Evolutionary conservation across 768 basidiomycete genomes (phyloP), one percentile per base, ranked within the genome.

Genomic region (Hygrocybe punicea): DNA sequence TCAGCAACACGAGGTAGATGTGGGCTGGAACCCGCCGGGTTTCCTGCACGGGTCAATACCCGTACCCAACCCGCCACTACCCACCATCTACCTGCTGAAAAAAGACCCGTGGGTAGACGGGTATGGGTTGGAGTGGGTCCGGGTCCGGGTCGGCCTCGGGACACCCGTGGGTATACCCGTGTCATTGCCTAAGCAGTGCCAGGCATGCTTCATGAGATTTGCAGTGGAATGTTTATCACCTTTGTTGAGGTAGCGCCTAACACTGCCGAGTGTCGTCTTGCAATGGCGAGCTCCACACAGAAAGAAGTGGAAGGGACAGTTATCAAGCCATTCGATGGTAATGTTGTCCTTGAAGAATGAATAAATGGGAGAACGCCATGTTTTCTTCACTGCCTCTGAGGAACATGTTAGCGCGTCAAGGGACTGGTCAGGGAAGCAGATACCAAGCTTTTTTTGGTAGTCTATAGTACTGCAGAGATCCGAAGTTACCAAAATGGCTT

Each of bases 201-300:
- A 54, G 1, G 60, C 68, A 60, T 74, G 65, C 48, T 63, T 65
- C 17, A 52, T 42, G 39, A 71, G 51, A 60, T 74, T 74, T 9
- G 66, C 56, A 0, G 73, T 76, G 2, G 62, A 69, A 11, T 44
- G 52, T 0, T 51, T 40, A 54, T 72, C 69, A 2, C 21, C 56
- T 9, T 45, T 68, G 37, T 71, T 64, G 2, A 67, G 58, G 39
- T 63, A 71, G 3, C 62, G 44, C 1, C 59, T 42, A 42, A 42
- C 40, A 10, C 40, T 10, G 10, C 40, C 40, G 4, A 42, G 40
- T 4, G 40, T 4, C 2, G 65, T 47, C 1, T 11, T 51, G 46
- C 69, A 71, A 14, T 44, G 37, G 21, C 58, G 45, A 13, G 56
- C 62, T 16, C 40, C 29, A 48, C 71, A 72, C 8, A 57, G 36